phyloP scores from a whole-genome alignment of 176 grass and related monocot species.

The Olyra latifolia region DNA sequence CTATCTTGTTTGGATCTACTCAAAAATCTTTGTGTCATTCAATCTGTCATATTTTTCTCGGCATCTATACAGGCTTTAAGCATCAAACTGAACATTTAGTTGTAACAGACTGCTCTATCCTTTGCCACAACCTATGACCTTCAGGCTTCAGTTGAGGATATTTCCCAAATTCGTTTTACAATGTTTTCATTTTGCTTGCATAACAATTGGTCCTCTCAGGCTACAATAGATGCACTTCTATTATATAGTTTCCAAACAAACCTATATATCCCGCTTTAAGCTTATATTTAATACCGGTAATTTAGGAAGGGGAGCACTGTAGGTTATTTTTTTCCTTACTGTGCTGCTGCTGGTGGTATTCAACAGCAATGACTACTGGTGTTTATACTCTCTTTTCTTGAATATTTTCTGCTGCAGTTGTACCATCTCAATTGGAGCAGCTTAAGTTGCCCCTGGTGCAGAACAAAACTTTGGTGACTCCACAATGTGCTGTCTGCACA shows the following conservation, averaged over 20 bases:
- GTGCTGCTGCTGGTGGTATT: background rate
- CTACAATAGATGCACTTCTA: background rate
- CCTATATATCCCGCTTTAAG: background rate
- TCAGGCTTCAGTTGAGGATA: background rate
- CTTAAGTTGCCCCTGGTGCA: conserved; percentile 57
- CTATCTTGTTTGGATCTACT: conserved; percentile 12
- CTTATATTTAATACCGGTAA: background rate
- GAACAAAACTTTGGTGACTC: conserved; percentile 49
- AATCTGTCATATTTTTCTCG: background rate
- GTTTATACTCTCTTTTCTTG: conserved; percentile 10
- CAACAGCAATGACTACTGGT: background rate
- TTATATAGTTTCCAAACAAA: background rate
- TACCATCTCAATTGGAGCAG: conserved; percentile 80
- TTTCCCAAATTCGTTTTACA: background rate
- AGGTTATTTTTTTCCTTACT: background rate
- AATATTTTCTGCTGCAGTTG: conserved; percentile 44
- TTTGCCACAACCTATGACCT: background rate
- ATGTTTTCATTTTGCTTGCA: background rate
- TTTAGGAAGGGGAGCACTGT: background rate
- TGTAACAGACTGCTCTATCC: background rate
- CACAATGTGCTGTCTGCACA: conserved; percentile 37
- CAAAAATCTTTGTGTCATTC: background rate
- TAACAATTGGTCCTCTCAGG: background rate
- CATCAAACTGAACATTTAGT: background rate
- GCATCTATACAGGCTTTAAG: background rate